These are phyloP conservation scores for Dictyostelium citrinum DNA, from an alignment of 78 protist genomes.

Conservation along the genomic window DNA sequence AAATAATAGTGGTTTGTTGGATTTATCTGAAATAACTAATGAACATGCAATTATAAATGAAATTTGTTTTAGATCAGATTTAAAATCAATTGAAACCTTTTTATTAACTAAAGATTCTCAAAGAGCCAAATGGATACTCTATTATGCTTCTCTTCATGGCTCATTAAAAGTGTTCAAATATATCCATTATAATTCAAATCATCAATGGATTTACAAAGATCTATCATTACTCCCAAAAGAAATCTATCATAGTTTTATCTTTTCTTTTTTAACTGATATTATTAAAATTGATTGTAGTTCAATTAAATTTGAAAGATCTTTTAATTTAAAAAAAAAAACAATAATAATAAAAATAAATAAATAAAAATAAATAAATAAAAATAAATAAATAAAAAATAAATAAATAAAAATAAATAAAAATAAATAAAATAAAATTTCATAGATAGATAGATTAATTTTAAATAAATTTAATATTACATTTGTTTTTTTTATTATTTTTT, in stretches of 20 bases:
- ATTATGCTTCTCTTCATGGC: not conserved
- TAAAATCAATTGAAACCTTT: not conserved
- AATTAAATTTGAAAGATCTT: not conserved
- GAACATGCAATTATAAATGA: not conserved
- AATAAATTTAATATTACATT: too few species aligned
- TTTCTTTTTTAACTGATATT: not conserved
- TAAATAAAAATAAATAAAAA: too few species aligned
- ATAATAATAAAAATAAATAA: too few species aligned
- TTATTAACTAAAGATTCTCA: not conserved
- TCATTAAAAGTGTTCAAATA: not conserved
- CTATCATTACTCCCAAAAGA: not conserved
- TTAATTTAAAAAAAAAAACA: not conserved
- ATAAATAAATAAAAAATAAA: too few species aligned
- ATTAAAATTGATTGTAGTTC: not conserved
- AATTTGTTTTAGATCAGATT: not conserved
- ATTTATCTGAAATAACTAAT: not conserved
- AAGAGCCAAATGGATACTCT: not conserved
- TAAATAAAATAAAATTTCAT: too few species aligned
- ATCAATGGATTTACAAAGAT: not conserved
- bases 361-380: not conserved
- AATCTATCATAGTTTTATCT: not conserved
- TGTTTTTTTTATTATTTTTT: not conserved
- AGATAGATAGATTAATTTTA: too few species aligned
- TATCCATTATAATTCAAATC: not conserved
- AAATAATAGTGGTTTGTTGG: not conserved